Conservation (phyloP, 73 alveolate species). For the Paramecium bursaria region DNA sequence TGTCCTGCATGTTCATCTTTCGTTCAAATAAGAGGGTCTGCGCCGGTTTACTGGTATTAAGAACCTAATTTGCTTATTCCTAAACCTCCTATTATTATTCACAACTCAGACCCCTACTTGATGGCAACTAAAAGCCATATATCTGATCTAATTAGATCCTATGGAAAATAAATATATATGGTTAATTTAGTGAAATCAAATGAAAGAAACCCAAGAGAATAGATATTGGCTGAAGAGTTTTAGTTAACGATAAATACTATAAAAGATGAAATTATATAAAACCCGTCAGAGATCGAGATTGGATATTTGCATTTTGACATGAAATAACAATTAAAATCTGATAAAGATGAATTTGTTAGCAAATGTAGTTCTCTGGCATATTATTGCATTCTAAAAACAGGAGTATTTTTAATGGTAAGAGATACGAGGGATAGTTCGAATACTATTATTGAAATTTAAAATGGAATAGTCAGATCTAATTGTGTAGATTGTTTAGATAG, state of each 20-base stretch:
- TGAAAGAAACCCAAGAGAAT: constrained; percentile 76
- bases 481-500: constrained; percentile 98
- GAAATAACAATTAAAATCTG: constrained; percentile 73
- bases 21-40: constrained; percentile 94
- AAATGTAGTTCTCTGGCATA: constrained; percentile 68
- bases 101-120: constrained; percentile 76
- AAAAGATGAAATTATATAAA: constrained; percentile 57
- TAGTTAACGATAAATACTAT: constrained; percentile 68
- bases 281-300: constrained; percentile 57
- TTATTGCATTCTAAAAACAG: constrained; percentile 51
- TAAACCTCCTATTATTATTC: constrained; percentile 84
- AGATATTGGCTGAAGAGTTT: constrained; percentile 77
- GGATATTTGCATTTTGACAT: constrained; percentile 84
- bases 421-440: constrained; percentile 54
- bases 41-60: constrained; percentile 94
- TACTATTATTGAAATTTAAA: constrained; percentile 72
- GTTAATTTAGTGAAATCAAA: constrained; percentile 80
- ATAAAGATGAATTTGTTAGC: constrained; percentile 65
- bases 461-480: constrained; percentile 95
- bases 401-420: constrained; percentile 53
- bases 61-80: constrained; percentile 85
- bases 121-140: constrained; percentile 85
- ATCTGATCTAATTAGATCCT: constrained; percentile 79
- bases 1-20: constrained; percentile 79
- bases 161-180: constrained; percentile 78